phyloP scores from a whole-genome alignment of 306 rosid genomes.

The Echinosophora koreensis region DNA sequence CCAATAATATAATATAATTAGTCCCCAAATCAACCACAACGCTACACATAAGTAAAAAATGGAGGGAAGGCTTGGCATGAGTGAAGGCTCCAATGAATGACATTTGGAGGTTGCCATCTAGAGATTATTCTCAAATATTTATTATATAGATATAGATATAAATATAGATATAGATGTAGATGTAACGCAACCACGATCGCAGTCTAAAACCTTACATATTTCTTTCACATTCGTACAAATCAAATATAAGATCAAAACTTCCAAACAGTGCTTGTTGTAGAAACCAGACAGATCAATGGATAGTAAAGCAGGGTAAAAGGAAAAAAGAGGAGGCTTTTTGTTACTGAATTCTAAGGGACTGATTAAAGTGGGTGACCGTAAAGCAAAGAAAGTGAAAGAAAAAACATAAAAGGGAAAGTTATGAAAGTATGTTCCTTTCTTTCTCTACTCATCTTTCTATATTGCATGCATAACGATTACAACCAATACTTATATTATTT shows the following conservation, averaged over 20 bases:
- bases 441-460: conserved; percentile 49
- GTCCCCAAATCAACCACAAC: too few relatives aligned
- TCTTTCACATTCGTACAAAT: neutral
- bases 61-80: too few relatives aligned
- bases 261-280: conserved; percentile 23
- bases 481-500: too few relatives aligned
- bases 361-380: conserved; percentile 75
- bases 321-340: conserved; percentile 55
- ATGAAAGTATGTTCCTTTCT: conserved; percentile 52
- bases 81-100: too few relatives aligned
- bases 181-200: too few relatives aligned
- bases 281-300: conserved; percentile 50
- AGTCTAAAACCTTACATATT: too few relatives aligned
- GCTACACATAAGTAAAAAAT: too few relatives aligned
- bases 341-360: conserved; percentile 84
- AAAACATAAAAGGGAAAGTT: conserved; percentile 52
- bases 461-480: conserved; percentile 75
- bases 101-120: too few relatives aligned
- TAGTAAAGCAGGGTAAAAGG: conserved; percentile 45
- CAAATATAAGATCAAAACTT: conserved; percentile 8
- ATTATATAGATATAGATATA: too few relatives aligned
- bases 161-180: too few relatives aligned
- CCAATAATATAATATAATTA: too few relatives aligned
- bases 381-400: conserved; percentile 61
- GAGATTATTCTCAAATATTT: too few relatives aligned